phyloP scores from a whole-genome alignment of 1,284 basidiomycete genomes.

The Leccinum subspadiceum region DNA sequence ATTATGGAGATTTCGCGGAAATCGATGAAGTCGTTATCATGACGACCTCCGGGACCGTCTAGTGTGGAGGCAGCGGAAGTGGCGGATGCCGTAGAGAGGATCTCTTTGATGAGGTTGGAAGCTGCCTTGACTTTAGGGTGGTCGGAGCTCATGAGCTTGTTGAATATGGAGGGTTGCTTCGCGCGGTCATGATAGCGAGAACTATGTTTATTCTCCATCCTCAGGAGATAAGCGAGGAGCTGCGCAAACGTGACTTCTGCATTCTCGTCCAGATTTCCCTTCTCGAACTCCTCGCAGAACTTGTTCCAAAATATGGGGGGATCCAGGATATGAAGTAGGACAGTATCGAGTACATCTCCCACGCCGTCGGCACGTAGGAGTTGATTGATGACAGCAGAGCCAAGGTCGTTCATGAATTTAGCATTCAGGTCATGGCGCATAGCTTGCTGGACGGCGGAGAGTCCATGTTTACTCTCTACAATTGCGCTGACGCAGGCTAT shows the following conservation, averaged over 20 bases:
- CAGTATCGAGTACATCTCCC: conserved; percentile 43
- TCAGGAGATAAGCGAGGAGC: conserved; percentile 50
- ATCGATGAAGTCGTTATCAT: conserved; percentile 62
- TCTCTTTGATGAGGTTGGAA: conserved; percentile 44
- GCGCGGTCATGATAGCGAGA: conserved; percentile 40
- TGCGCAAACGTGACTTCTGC: conserved; percentile 45
- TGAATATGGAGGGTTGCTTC: conserved; percentile 33
- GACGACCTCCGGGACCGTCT: conserved; percentile 54
- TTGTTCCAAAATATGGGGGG: conserved; percentile 55
- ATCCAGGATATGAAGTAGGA: conserved; percentile 43
- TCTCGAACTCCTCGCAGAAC: conserved; percentile 41
- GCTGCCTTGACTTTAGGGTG: conserved; percentile 33
- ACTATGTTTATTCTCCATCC: conserved; percentile 37
- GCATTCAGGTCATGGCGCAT: conserved; percentile 43
- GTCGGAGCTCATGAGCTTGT: conserved; percentile 37
- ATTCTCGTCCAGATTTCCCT: conserved; percentile 35
- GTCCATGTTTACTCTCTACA: conserved; percentile 39
- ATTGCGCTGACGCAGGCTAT: conserved; percentile 42
- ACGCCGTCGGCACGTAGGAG: conserved; percentile 41
- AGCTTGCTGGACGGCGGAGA: conserved; percentile 41
- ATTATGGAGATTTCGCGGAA: conserved; percentile 58
- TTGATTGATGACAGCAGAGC: conserved; percentile 39
- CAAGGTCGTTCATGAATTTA: conserved; percentile 46
- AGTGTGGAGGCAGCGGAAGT: conserved; percentile 20
- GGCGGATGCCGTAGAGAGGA: conserved; percentile 31